These are phyloP conservation scores for Podila epicladia DNA, from an alignment of 192 early-diverging fungal genomes.

Conservation along the genomic window DNA sequence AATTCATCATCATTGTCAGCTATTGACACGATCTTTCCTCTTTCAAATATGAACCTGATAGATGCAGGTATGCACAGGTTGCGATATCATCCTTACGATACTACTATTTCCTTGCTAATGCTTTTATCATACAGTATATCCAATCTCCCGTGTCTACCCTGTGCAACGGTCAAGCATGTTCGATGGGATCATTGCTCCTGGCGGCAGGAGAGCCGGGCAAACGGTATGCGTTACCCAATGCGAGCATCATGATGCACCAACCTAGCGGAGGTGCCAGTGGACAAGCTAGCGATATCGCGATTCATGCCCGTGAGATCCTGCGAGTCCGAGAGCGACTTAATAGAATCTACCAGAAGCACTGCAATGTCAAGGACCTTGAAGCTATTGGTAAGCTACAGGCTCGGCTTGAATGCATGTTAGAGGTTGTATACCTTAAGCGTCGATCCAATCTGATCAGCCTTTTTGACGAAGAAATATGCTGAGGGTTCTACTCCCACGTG, in stretches of 20 bases:
- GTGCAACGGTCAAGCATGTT: constrained; percentile 97
- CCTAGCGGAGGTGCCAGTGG: constrained; percentile 94
- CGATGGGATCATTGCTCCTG: constrained; percentile 96
- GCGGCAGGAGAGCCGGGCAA: constrained; percentile 91
- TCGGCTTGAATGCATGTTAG: not conserved
- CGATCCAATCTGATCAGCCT: not conserved
- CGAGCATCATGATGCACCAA: constrained; percentile 98
- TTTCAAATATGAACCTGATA: constrained; percentile 24
- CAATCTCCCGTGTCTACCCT: constrained; percentile 92
- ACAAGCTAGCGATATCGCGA: constrained; percentile 97
- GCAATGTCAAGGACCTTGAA: constrained; percentile 77
- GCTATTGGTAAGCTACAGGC: constrained; percentile 71
- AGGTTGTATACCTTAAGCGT: not conserved
- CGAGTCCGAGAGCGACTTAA: constrained; percentile 87
- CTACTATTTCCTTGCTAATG: not conserved
- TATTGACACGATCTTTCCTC: not conserved
- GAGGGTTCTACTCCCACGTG: not conserved
- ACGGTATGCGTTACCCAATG: constrained; percentile 87
- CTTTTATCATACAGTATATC: constrained; percentile 77
- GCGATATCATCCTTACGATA: not conserved
- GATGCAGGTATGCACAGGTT: constrained; percentile 23
- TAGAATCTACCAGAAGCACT: constrained; percentile 87
- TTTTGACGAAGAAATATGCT: not conserved
- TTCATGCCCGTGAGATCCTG: constrained; percentile 96
- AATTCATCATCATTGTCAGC: too few relatives aligned